A percentile compares a stretch with the other conserved stretches of the same genome.
phyloP scores from a whole-genome alignment of 2,329 filamentous ascomycete genomes.

The Aureobasidium sp. region DNA sequence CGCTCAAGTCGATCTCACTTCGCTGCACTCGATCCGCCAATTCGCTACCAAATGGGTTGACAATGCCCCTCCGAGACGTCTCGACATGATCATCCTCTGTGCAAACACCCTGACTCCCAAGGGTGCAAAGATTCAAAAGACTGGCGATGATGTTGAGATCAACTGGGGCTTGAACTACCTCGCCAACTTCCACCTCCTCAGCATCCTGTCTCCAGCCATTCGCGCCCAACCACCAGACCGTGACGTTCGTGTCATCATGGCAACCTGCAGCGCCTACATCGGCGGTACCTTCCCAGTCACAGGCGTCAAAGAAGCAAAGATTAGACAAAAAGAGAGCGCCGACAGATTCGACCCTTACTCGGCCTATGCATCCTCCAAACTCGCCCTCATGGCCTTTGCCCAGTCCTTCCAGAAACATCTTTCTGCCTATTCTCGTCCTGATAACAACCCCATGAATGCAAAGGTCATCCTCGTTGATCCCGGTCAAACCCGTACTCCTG shows the following conservation, averaged over 20 bases:
- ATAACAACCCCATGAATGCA: conserved; percentile 83
- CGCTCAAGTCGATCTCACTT: conserved; percentile 91
- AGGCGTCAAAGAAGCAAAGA: conserved; percentile 42
- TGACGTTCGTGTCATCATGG: conserved; percentile 88
- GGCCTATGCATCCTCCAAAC: conserved; percentile 56
- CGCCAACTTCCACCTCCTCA: conserved; percentile 94
- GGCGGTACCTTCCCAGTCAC: conserved; percentile 67
- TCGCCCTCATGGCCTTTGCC: conserved; percentile 91
- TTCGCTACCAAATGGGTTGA: conserved; percentile 99
- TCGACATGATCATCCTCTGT: conserved; percentile 94
- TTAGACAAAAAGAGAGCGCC: conserved; percentile 61
- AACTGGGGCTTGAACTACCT: conserved; percentile 98
- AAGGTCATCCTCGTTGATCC: conserved; percentile 91
- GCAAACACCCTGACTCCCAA: conserved; percentile 80
- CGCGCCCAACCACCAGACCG: conserved; percentile 93
- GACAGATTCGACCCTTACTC: conserved; percentile 55
- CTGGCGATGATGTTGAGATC: conserved; percentile 83
- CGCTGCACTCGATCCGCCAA: conserved; percentile 87
- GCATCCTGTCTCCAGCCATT: conserved; percentile 90
- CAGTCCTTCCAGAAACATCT: conserved; percentile 94
- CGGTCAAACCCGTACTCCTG: conserved; percentile 84
- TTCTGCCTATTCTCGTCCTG: conserved; percentile 83
- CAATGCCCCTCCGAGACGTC: conserved; percentile 85
- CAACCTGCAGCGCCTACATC: conserved; percentile 91
- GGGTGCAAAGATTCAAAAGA: conserved; percentile 64